A percentile compares a stretch with the other conserved stretches of the same genome.
These are phyloP conservation scores for Colletotrichum lupini DNA, from an alignment of 2,329 filamentous ascomycete genomes.

Conservation along the genomic window DNA sequence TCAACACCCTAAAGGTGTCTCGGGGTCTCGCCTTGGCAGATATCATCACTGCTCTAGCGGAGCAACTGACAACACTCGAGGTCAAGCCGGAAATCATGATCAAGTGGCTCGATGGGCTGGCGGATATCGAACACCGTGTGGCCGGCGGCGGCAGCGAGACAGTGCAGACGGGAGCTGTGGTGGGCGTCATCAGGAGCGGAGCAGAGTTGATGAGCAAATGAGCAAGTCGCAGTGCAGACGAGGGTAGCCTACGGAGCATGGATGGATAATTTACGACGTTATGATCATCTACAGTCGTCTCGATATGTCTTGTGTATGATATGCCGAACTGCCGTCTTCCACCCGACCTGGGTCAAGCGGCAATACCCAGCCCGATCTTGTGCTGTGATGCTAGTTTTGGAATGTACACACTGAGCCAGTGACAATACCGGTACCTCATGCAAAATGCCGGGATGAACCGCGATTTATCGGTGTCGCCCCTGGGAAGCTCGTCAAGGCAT, in stretches of 20 bases:
- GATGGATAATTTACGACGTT: conserved; percentile 30
- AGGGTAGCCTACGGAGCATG: neutral
- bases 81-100: conserved; percentile 90
- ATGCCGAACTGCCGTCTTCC: neutral
- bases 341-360: neutral
- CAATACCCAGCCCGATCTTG: neutral
- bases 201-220: conserved; percentile 73
- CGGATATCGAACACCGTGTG: conserved; percentile 91
- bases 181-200: conserved; percentile 88
- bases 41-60: conserved; percentile 87
- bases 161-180: conserved; percentile 92
- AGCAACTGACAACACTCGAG: conserved; percentile 84
- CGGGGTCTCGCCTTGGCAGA: conserved; percentile 93
- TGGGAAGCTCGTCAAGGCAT: neutral
- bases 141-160: conserved; percentile 87
- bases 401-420: neutral
- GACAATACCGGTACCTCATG: neutral
- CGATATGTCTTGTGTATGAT: too few species aligned
- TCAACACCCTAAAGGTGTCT: conserved; percentile 86
- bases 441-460: neutral
- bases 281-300: conserved; percentile 4
- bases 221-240: neutral
- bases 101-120: conserved; percentile 89
- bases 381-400: neutral
- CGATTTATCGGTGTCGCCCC: neutral